phyloP scores from a whole-genome alignment of 1,284 basidiomycete genomes.

The Melampsora occidentalis region DNA sequence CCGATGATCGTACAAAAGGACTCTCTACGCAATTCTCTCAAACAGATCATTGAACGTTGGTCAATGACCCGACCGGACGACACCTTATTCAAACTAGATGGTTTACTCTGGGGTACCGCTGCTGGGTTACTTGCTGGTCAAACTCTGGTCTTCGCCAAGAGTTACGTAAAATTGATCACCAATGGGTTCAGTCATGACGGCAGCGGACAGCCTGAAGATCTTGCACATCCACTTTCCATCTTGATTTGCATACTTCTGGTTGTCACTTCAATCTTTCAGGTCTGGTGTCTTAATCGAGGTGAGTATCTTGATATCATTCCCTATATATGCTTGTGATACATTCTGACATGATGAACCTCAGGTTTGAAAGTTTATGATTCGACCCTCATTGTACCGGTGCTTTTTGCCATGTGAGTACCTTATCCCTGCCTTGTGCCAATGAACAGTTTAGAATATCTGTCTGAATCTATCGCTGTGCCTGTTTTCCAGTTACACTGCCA shows the following conservation, averaged over 20 bases:
- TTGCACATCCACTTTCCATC: conserved; percentile 67
- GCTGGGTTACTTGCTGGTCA: conserved; percentile 84
- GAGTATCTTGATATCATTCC: conserved; percentile 52
- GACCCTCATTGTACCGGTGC: conserved; percentile 69
- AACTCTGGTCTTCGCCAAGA: conserved; percentile 86
- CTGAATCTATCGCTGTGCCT: not conserved
- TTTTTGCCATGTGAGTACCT: conserved; percentile 54
- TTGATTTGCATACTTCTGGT: conserved; percentile 77
- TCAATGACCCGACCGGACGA: conserved; percentile 74
- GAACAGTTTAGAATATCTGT: not conserved
- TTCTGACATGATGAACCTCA: not conserved
- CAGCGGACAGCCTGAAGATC: conserved; percentile 9
- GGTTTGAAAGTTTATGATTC: conserved; percentile 56
- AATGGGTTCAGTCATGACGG: conserved; percentile 17
- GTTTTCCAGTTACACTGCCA: conserved; percentile 38
- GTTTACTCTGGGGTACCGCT: conserved; percentile 84
- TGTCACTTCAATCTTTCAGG: conserved; percentile 78
- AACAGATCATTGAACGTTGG: conserved; percentile 68
- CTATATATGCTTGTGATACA: not conserved
- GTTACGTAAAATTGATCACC: conserved; percentile 52
- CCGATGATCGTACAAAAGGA: conserved; percentile 1
- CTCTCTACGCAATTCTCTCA: conserved; percentile 60
- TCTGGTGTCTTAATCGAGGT: conserved; percentile 82
- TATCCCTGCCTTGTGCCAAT: not conserved
- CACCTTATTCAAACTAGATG: conserved; percentile 78